Percentiles rank a stretch among this genome's conserved stretches.
These are phyloP conservation scores for Fraxinus excelsior DNA, from an alignment of 257 asterid species.

Conservation along the genomic window DNA sequence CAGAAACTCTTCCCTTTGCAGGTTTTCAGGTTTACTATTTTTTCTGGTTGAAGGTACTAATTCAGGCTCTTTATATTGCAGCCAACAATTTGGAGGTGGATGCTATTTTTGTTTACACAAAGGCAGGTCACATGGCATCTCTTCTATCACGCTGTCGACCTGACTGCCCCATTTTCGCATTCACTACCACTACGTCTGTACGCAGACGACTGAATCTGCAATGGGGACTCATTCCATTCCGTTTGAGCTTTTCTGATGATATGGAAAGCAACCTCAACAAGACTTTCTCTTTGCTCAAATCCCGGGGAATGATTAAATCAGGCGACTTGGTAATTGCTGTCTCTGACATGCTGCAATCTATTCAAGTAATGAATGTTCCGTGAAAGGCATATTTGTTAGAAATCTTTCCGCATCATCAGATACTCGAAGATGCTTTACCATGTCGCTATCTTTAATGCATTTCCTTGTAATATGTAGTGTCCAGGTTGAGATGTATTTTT, in stretches of 20 bases:
- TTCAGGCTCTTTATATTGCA: slow-evolving; percentile 36
- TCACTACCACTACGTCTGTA: slow-evolving; percentile 77
- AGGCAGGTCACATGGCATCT: slow-evolving; percentile 94
- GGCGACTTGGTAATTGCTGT: slow-evolving; percentile 95
- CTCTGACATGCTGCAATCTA: slow-evolving; percentile 93
- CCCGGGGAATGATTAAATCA: slow-evolving; percentile 92
- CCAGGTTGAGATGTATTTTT: slow-evolving; percentile 22
- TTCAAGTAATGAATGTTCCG: slow-evolving; percentile 97
- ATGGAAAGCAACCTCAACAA: slow-evolving; percentile 96
- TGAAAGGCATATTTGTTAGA: slow-evolving; percentile 26
- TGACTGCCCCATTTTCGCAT: slow-evolving; percentile 96
- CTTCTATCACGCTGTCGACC: slow-evolving; percentile 95
- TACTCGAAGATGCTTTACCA: neutral
- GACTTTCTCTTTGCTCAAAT: slow-evolving; percentile 84
- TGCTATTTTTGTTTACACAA: slow-evolving; percentile 92
- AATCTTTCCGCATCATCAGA: neutral
- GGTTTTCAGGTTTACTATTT: neutral
- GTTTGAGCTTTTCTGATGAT: slow-evolving; percentile 88
- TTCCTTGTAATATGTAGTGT: slow-evolving; percentile 22
- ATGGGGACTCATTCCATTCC: slow-evolving; percentile 97
- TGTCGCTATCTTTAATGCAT: slow-evolving; percentile 4
- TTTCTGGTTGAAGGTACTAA: slow-evolving; percentile 23
- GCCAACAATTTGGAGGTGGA: slow-evolving; percentile 93
- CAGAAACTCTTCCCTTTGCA: slow-evolving; percentile 2
- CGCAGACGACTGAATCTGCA: slow-evolving; percentile 94